Evolutionary conservation across 2,329 filamentous ascomycete species (phyloP).

Genomic region (Ilyonectria sp.): DNA sequence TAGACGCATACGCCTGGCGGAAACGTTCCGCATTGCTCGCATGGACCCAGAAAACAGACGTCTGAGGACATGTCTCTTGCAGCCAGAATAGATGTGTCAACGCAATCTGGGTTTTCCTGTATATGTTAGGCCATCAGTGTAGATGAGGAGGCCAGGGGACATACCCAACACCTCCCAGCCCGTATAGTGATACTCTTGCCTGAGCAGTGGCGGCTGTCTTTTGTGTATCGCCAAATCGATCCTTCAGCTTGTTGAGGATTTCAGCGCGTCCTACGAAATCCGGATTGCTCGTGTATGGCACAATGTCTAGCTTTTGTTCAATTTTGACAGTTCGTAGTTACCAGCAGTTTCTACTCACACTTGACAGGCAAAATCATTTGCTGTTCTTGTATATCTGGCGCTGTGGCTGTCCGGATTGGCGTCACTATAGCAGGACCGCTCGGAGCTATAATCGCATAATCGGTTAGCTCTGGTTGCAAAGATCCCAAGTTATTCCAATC

Average conservation of each 20-base stretch:
- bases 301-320: too few species aligned
- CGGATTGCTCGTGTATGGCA: background rate
- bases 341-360: too few species aligned
- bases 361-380: too few species aligned
- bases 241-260: background rate
- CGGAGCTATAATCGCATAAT: too few species aligned
- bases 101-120: constrained; percentile 36
- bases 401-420: too few species aligned
- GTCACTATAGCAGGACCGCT: too few species aligned
- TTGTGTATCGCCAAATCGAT: background rate
- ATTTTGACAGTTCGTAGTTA: too few species aligned
- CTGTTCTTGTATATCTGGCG: too few species aligned
- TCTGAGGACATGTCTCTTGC: background rate
- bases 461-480: too few species aligned
- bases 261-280: background rate
- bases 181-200: background rate
- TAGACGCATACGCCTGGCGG: constrained; percentile 48
- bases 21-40: constrained; percentile 47
- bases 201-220: background rate
- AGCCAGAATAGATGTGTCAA: constrained; percentile 29
- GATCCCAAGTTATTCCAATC: too few species aligned
- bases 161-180: background rate
- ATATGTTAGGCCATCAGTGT: background rate
- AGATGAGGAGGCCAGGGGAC: background rate
- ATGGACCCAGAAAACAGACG: constrained; percentile 52